phyloP scores from a whole-genome alignment of 140 eudicot species.

The Cichorium intybus region DNA sequence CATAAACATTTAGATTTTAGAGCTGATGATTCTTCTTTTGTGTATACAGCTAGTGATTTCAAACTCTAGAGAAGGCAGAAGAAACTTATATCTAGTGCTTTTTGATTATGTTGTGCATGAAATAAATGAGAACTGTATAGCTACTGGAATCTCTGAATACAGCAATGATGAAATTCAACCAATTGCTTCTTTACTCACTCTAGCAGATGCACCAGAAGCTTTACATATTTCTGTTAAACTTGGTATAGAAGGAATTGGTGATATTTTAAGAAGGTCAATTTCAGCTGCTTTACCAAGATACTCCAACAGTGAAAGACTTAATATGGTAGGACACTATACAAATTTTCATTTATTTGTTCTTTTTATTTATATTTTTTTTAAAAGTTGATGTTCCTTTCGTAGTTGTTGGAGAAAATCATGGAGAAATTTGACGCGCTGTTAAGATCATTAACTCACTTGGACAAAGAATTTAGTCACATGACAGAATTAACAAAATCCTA shows the following conservation, averaged over 20 bases:
- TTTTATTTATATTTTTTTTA: neutral
- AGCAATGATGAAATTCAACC: constrained; percentile 82
- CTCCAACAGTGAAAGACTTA: constrained; percentile 76
- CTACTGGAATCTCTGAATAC: constrained; percentile 72
- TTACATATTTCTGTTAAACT: constrained; percentile 88
- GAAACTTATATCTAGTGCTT: constrained; percentile 79
- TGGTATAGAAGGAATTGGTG: constrained; percentile 86
- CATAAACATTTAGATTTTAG: neutral
- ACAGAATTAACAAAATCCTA: constrained; percentile 64
- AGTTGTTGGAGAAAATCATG: constrained; percentile 84
- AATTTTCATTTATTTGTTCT: neutral
- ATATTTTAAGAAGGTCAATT: constrained; percentile 73
- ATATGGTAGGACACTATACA: constrained; percentile 55
- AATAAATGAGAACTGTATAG: constrained; percentile 62
- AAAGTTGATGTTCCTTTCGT: constrained; percentile 23
- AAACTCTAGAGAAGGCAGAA: constrained; percentile 88
- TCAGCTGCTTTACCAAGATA: constrained; percentile 78
- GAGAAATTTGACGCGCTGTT: constrained; percentile 71
- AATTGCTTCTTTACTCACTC: constrained; percentile 74
- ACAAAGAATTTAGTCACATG: constrained; percentile 74
- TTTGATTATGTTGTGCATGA: constrained; percentile 86
- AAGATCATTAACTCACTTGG: constrained; percentile 73
- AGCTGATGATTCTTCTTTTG: constrained; percentile 11
- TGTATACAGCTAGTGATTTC: constrained; percentile 76
- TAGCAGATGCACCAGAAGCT: constrained; percentile 97